Evolutionary conservation across 1,284 basidiomycete species (phyloP).

Genomic region (Porodaedalea pini): DNA sequence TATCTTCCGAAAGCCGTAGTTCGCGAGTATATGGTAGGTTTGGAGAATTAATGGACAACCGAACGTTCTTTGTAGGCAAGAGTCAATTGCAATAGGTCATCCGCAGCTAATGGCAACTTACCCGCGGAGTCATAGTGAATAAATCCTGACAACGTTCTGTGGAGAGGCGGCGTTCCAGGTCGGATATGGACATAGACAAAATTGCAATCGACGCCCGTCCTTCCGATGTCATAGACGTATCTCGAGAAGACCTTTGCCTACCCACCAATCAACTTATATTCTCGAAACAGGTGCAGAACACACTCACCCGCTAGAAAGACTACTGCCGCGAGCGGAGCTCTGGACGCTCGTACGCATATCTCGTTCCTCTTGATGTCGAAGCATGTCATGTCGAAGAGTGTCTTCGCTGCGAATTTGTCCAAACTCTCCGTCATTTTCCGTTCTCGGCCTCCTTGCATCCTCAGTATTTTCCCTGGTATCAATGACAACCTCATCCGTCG

Average conservation of each 20-base stretch:
- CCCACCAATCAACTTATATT: conserved; percentile 3
- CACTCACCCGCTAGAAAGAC: conserved; percentile 55
- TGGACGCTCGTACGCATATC: conserved; percentile 39
- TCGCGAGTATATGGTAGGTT: conserved; percentile 77
- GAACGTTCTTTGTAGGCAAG: conserved; percentile 63
- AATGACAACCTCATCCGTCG: conserved; percentile 52
- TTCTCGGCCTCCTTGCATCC: not conserved
- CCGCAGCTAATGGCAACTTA: conserved; percentile 33
- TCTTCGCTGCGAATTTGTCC: not conserved
- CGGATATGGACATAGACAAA: conserved; percentile 56
- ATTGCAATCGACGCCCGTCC: conserved; percentile 48
- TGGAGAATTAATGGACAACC: conserved; percentile 86
- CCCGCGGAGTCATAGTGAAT: conserved; percentile 95
- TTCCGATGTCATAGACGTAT: conserved; percentile 52
- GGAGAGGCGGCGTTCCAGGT: conserved; percentile 80
- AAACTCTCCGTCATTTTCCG: not conserved
- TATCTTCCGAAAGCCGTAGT: conserved; percentile 73
- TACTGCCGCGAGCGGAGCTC: conserved; percentile 49
- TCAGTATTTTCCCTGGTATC: conserved; percentile 36
- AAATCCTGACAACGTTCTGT: conserved; percentile 85
- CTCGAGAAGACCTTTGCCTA: conserved; percentile 55
- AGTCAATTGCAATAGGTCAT: conserved; percentile 19
- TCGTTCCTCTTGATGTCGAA: conserved; percentile 31
- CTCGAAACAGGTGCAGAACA: not conserved
- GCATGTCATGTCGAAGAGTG: conserved; percentile 27